Base-by-base conservation (phyloP, 2,329 filamentous ascomycete genomes). In the Cladophialophora immunda region DNA sequence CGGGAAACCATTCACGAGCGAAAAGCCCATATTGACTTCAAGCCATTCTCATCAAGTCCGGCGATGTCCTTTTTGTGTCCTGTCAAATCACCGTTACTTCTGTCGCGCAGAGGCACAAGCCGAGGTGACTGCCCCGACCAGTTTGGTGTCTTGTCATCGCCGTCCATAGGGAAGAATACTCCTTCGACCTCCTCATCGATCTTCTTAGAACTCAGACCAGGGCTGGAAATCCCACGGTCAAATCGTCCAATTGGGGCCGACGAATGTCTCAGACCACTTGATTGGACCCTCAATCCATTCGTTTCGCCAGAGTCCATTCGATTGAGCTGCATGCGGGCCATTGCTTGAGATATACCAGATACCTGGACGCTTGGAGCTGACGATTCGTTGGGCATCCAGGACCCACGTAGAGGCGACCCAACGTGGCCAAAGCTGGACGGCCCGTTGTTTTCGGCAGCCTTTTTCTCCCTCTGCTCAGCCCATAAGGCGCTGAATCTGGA, bases 371-470 rank as follows among this genome's bases (percentile, higher is more conserved):
- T 62, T 36, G 69, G 65, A 8, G 50, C 58, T 11, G 67, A 64
- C 15, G 66, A 56, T 50, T 68, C 70, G 52, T 62, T 67, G 17
- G 67, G 68, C 67, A 73, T 72, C 71, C 82, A 84, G 2, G 86
- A 87, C 74, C 89, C 88, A 58, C 88, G 87, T 0, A 90, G 82
- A 9, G 89, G 89, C 2, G 89, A 90, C 41, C 89, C 89, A 53
- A 90, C 84, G 73, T 89, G 87, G 53, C 86, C 86, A 62, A 87
- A 83, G 1, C 83, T 83, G 19, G 82, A 82, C 56, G 65, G 75
- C 60, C 74, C 80, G 75, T 75, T 77, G 32, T 75, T 77, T 65
- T 84, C 83, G 66, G 83, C 81, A 65, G 86, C 83, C 58, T 84
- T 84, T 68, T 79, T 82, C 71, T 80, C 83, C 67, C 81, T 79